Evolutionary conservation across 768 basidiomycete species (phyloP).

Genomic region (Goffeauzyma gilvescens): DNA sequence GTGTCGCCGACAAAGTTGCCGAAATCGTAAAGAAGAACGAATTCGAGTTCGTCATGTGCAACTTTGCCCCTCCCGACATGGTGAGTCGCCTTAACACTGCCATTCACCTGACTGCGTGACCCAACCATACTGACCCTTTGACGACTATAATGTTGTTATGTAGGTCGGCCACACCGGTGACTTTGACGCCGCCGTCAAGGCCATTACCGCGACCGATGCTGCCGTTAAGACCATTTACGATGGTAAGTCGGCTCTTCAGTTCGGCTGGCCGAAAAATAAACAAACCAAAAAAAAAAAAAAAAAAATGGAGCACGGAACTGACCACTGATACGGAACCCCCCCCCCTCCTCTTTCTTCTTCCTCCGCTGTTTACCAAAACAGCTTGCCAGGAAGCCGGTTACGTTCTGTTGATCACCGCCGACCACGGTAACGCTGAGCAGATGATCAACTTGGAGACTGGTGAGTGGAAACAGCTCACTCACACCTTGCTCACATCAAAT

Average conservation of each 20-base stretch:
- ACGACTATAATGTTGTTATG: background rate
- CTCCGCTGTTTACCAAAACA: too few relatives aligned
- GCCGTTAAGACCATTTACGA: slow-evolving; percentile 74
- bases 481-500: too few relatives aligned
- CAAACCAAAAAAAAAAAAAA: too few relatives aligned
- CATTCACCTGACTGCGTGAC: background rate
- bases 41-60: slow-evolving; percentile 89
- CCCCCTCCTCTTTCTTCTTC: too few relatives aligned
- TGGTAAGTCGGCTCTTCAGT: too few relatives aligned
- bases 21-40: slow-evolving; percentile 51
- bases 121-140: background rate
- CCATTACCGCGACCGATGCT: slow-evolving; percentile 68
- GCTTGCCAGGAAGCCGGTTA: slow-evolving; percentile 71
- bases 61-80: slow-evolving; percentile 95
- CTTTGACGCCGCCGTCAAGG: slow-evolving; percentile 75
- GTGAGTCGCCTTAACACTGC: slow-evolving; percentile 33
- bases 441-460: slow-evolving; percentile 63
- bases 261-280: too few relatives aligned
- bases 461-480: too few relatives aligned
- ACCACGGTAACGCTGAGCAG: slow-evolving; percentile 91
- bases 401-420: slow-evolving; percentile 69
- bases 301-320: too few relatives aligned
- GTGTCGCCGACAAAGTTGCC: slow-evolving; percentile 80
- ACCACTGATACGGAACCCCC: too few relatives aligned
- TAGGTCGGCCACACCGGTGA: slow-evolving; percentile 82